Evolutionary conservation across 208 protist species (phyloP).

Genomic region (Phytomonas francai): DNA sequence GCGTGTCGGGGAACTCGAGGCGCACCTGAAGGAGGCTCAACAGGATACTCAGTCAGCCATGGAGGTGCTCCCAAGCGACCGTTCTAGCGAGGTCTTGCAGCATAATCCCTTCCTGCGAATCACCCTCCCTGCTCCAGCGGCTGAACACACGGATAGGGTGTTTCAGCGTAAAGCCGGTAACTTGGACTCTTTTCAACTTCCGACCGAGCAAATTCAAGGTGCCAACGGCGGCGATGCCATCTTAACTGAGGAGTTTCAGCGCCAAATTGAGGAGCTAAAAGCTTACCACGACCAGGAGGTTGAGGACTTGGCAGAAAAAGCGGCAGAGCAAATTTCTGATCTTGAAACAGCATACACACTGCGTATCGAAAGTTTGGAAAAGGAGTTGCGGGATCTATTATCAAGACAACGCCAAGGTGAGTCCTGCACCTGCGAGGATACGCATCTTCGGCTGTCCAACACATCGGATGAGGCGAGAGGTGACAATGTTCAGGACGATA

Average conservation of each 20-base stretch:
- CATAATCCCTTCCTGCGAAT: background rate
- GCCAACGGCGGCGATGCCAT: background rate
- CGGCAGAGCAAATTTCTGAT: conserved; percentile 41
- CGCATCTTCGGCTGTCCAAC: background rate
- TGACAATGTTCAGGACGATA: background rate
- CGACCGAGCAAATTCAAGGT: background rate
- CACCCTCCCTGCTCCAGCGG: too few species aligned
- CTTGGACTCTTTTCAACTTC: background rate
- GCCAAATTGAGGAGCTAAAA: conserved; percentile 13
- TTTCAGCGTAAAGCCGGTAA: background rate
- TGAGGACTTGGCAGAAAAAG: conserved; percentile 33
- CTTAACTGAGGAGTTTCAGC: background rate
- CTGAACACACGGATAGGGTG: background rate
- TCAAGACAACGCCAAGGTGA: conserved; percentile 1
- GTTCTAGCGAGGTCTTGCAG: background rate
- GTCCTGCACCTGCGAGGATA: background rate
- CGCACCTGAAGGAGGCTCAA: conserved; percentile 11
- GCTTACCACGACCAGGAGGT: conserved; percentile 42
- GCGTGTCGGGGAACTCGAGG: conserved; percentile 20
- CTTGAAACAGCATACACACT: conserved; percentile 30
- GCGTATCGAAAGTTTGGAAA: background rate
- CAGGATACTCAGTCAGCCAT: background rate
- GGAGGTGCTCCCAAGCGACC: background rate
- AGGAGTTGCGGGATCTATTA: conserved; percentile 7
- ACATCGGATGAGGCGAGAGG: background rate